phyloP scores from a whole-genome alignment of 257 asterid species.

The Thymus quinquecostatus region DNA sequence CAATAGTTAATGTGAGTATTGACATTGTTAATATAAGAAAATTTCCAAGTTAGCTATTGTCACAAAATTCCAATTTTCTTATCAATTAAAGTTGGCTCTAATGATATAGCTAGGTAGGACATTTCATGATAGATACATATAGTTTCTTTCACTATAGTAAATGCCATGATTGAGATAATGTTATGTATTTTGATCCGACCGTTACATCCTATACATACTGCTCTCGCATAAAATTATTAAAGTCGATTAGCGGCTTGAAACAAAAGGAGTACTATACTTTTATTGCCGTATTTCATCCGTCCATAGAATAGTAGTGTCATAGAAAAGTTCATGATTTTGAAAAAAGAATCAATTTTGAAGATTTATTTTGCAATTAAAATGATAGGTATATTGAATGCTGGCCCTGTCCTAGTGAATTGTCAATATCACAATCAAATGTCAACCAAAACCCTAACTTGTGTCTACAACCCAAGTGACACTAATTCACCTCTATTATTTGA shows the following conservation, averaged over 20 bases:
- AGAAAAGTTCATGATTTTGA: too few species aligned
- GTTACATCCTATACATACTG: too few species aligned
- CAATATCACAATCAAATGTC: background rate
- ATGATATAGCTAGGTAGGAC: background rate
- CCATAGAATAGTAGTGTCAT: too few species aligned
- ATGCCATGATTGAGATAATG: constrained; percentile 5
- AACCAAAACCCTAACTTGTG: background rate
- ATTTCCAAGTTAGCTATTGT: background rate
- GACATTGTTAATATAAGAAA: background rate
- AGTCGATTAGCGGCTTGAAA: too few species aligned
- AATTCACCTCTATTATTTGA: too few species aligned
- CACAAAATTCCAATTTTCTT: background rate
- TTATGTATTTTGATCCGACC: too few species aligned
- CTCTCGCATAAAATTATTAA: too few species aligned
- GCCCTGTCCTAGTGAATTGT: background rate
- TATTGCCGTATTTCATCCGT: too few species aligned
- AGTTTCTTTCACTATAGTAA: background rate
- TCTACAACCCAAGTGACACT: too few species aligned
- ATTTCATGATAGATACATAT: background rate
- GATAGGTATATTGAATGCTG: background rate
- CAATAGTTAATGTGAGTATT: too few species aligned
- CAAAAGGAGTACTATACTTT: too few species aligned
- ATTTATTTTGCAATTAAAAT: background rate
- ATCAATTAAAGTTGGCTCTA: background rate
- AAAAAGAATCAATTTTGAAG: background rate